A percentile compares a stretch with the other conserved stretches of the same genome.
Evolutionary conservation across 2,329 filamentous ascomycete species (phyloP).

Genomic region (Incumbomyces delicatus): DNA sequence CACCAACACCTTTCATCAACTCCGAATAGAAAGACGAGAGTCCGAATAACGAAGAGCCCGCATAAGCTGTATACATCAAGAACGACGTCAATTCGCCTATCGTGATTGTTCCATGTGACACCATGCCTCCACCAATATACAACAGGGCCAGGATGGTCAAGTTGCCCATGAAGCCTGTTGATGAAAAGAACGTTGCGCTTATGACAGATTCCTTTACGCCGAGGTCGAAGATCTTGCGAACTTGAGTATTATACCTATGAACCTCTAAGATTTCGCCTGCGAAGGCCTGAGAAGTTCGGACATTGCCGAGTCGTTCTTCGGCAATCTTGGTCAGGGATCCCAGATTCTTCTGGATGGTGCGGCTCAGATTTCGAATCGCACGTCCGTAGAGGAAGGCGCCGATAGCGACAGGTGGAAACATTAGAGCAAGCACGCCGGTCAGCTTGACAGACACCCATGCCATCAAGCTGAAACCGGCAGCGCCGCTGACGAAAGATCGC

Average conservation of each 20-base stretch:
- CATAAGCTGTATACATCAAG: slow-evolving; percentile 93
- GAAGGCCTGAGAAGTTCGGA: slow-evolving; percentile 93
- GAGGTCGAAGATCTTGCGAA: slow-evolving; percentile 82
- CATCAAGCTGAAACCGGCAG: slow-evolving; percentile 85
- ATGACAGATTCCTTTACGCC: slow-evolving; percentile 80
- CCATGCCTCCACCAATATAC: slow-evolving; percentile 82
- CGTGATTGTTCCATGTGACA: slow-evolving; percentile 73
- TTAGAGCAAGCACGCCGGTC: slow-evolving; percentile 72
- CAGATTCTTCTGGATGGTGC: slow-evolving; percentile 86
- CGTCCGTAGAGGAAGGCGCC: slow-evolving; percentile 88
- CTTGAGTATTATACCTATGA: slow-evolving; percentile 79
- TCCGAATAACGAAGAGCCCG: slow-evolving; percentile 79
- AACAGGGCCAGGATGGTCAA: slow-evolving; percentile 89
- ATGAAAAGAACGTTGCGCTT: slow-evolving; percentile 79
- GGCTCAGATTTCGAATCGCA: slow-evolving; percentile 76
- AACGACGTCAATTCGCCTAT: slow-evolving; percentile 92
- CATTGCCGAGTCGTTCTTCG: slow-evolving; percentile 93
- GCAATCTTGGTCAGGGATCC: slow-evolving; percentile 93
- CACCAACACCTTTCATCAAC: slow-evolving; percentile 96
- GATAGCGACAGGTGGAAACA: slow-evolving; percentile 84
- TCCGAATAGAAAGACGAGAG: slow-evolving; percentile 95
- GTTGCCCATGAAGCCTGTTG: slow-evolving; percentile 85
- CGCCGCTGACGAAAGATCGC: slow-evolving; percentile 77
- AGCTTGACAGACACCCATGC: slow-evolving; percentile 88
- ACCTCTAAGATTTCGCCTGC: slow-evolving; percentile 88